Evolutionary conservation across 306 rosid genomes (phyloP).

Genomic region (Casuarina cunninghamiana): DNA sequence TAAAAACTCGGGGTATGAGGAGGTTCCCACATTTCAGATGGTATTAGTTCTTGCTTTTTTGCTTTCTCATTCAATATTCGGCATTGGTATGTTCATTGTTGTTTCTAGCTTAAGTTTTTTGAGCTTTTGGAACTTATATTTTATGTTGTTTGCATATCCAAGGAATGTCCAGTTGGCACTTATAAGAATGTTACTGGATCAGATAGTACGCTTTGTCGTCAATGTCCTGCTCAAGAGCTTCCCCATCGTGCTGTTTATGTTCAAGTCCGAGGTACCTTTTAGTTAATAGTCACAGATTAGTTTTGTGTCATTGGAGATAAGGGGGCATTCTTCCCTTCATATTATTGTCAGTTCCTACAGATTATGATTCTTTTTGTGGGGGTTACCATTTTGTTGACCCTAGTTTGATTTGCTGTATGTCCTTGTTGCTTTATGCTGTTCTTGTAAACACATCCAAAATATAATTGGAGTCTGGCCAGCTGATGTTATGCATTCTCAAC

Average conservation of each 20-base stretch:
- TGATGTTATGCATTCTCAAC: slow-evolving; percentile 13
- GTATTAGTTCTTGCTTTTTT: slow-evolving; percentile 5
- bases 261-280: slow-evolving; percentile 75
- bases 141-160: slow-evolving; percentile 27
- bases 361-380: background rate
- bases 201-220: slow-evolving; percentile 70
- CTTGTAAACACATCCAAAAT: background rate
- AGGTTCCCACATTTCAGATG: slow-evolving; percentile 17
- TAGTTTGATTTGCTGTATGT: slow-evolving; percentile 9
- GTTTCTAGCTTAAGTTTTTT: slow-evolving; percentile 13
- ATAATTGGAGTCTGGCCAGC: slow-evolving; percentile 5
- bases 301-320: background rate
- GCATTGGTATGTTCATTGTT: slow-evolving; percentile 28
- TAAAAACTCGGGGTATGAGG: slow-evolving; percentile 1
- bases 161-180: slow-evolving; percentile 97
- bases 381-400: slow-evolving; percentile 1
- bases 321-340: background rate
- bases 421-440: background rate
- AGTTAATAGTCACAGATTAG: slow-evolving; percentile 22
- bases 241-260: slow-evolving; percentile 80
- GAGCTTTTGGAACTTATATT: slow-evolving; percentile 17
- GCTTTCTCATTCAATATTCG: slow-evolving; percentile 18
- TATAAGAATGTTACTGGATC: slow-evolving; percentile 89
- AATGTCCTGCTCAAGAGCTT: slow-evolving; percentile 73
- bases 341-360: background rate